Percentiles rank a stretch among this genome's conserved stretches.
These are phyloP conservation scores for Erysimum cheiri DNA, from an alignment of 441 rosid species.

Conservation along the genomic window DNA sequence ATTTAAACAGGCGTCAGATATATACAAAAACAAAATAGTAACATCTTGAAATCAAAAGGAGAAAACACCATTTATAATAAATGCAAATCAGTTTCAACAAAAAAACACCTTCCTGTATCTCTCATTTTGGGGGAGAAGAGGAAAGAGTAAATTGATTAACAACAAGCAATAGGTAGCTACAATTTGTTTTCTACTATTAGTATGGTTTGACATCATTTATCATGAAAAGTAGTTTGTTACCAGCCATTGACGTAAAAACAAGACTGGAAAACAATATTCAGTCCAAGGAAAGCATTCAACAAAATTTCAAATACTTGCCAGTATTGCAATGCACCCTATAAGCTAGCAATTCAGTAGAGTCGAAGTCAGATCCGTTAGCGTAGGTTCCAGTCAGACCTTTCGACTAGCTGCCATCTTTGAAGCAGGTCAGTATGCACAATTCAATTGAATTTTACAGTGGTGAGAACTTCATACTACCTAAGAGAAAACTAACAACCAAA, in stretches of 20 bases:
- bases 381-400: slow-evolving; percentile 41
- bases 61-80: background rate
- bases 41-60: slow-evolving; percentile 1
- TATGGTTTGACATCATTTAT: slow-evolving; percentile 25
- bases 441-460: slow-evolving; percentile 37
- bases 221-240: slow-evolving; percentile 20
- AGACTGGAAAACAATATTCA: slow-evolving; percentile 26
- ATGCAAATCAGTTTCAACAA: slow-evolving; percentile 25
- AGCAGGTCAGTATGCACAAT: slow-evolving; percentile 40
- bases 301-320: slow-evolving; percentile 42
- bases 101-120: slow-evolving; percentile 32
- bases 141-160: slow-evolving; percentile 1
- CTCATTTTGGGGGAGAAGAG: slow-evolving; percentile 19
- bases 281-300: slow-evolving; percentile 33
- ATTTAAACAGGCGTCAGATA: slow-evolving; percentile 24
- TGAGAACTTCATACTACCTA: slow-evolving; percentile 35
- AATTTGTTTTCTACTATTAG: background rate
- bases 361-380: slow-evolving; percentile 44
- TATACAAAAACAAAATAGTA: slow-evolving; percentile 14
- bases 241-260: slow-evolving; percentile 6
- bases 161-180: slow-evolving; percentile 32
- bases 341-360: slow-evolving; percentile 45
- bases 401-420: slow-evolving; percentile 46
- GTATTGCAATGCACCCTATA: slow-evolving; percentile 45
- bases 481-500: slow-evolving; percentile 38